Evolutionary conservation across 1,139 yeast genomes (phyloP).

Genomic region (Yueomyces sp.): DNA sequence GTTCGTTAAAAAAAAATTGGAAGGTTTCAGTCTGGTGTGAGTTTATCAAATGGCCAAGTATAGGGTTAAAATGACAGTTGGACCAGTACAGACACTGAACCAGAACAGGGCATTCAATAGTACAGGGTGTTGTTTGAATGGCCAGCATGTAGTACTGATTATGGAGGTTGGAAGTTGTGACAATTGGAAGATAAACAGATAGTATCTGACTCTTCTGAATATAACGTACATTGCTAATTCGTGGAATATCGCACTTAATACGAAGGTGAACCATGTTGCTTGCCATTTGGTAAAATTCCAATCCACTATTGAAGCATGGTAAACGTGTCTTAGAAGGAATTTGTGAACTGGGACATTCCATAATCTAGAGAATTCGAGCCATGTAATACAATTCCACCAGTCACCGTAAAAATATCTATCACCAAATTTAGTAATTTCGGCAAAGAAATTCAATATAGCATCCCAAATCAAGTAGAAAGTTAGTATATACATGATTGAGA

Average conservation of each 20-base stretch:
- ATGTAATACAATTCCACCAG: slow-evolving; percentile 89
- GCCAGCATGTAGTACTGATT: slow-evolving; percentile 1
- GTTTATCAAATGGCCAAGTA: slow-evolving; percentile 31
- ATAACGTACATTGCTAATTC: slow-evolving; percentile 82
- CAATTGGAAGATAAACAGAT: slow-evolving; percentile 66
- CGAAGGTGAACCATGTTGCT: slow-evolving; percentile 68
- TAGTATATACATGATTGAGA: slow-evolving; percentile 52
- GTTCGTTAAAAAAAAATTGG: too few species aligned
- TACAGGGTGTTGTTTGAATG: slow-evolving; percentile 14
- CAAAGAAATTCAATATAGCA: slow-evolving; percentile 71
- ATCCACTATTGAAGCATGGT: slow-evolving; percentile 71
- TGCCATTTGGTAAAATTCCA: slow-evolving; percentile 44
- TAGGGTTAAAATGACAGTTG: slow-evolving; percentile 68
- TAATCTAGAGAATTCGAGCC: slow-evolving; percentile 81
- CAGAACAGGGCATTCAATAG: slow-evolving; percentile 74
- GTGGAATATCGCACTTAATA: slow-evolving; percentile 70
- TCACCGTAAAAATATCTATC: slow-evolving; percentile 84
- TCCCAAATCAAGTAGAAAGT: slow-evolving; percentile 87
- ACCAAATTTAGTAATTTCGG: slow-evolving; percentile 69
- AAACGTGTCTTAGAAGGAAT: slow-evolving; percentile 76
- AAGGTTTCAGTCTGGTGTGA: too few species aligned
- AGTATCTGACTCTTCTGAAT: slow-evolving; percentile 67
- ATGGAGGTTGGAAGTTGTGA: slow-evolving; percentile 35
- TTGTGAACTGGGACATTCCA: slow-evolving; percentile 90
- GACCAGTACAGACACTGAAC: slow-evolving; percentile 83